Percentiles rank a stretch among this genome's conserved stretches.
phyloP scores from a whole-genome alignment of 176 grass and related monocot genomes.

The Calamus simplicifolius region DNA sequence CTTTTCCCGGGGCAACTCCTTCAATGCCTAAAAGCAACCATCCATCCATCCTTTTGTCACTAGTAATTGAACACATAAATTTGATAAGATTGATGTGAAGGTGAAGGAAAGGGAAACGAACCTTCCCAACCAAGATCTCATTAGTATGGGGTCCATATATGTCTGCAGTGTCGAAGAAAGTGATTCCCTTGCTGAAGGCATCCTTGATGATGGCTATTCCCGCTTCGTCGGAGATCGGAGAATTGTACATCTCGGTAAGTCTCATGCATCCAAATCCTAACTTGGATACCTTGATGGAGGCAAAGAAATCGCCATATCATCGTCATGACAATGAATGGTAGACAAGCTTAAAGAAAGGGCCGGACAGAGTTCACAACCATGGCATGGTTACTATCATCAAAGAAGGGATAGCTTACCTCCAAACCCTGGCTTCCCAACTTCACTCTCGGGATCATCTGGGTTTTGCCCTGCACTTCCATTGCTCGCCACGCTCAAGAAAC shows the following conservation, averaged over 20 bases:
- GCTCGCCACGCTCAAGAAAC: background rate
- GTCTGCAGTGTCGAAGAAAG: conserved; percentile 22
- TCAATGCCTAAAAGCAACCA: background rate
- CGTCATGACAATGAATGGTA: background rate
- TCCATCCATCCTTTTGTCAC: background rate
- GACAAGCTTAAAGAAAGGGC: background rate
- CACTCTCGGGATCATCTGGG: conserved; percentile 4
- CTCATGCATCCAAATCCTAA: conserved; percentile 28
- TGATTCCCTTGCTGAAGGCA: conserved; percentile 12
- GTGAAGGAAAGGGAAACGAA: background rate
- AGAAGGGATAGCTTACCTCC: background rate
- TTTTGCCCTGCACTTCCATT: background rate
- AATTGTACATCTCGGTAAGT: conserved; percentile 3
- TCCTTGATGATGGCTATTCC: conserved; percentile 19
- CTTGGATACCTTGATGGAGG: conserved; percentile 14
- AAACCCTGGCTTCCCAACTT: conserved; percentile 21
- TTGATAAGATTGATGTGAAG: too few species aligned
- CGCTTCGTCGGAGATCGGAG: conserved; percentile 7
- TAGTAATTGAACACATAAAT: too few species aligned
- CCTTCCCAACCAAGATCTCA: conserved; percentile 11
- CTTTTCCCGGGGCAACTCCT: conserved; percentile 6
- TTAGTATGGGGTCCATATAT: conserved; percentile 9
- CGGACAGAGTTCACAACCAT: too few species aligned
- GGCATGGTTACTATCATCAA: too few species aligned
- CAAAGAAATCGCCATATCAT: background rate